Conservation (phyloP, 768 basidiomycete genomes). For the Galerina sulciceps region DNA sequence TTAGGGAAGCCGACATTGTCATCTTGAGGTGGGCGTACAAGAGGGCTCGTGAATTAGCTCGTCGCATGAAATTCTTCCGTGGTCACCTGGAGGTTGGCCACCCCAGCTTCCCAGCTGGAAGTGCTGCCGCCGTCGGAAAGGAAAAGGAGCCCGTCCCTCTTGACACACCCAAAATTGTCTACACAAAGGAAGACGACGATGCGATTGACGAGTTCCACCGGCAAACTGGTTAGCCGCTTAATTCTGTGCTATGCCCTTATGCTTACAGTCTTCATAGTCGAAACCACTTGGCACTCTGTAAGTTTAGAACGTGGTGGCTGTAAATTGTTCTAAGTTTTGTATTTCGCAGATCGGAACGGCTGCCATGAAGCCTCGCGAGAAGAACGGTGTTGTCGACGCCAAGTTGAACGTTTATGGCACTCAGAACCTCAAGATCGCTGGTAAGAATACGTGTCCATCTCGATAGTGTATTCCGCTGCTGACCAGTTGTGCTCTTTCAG, state of each 20-base stretch:
- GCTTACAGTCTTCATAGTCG: slow-evolving; percentile 28
- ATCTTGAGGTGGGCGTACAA: slow-evolving; percentile 56
- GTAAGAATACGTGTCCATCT: slow-evolving; percentile 11
- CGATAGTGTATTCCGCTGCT: not conserved
- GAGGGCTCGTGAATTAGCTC: slow-evolving; percentile 49
- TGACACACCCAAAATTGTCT: slow-evolving; percentile 36
- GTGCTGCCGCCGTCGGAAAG: slow-evolving; percentile 32
- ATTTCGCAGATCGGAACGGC: slow-evolving; percentile 26
- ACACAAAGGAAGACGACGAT: slow-evolving; percentile 41
- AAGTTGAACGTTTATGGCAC: slow-evolving; percentile 35
- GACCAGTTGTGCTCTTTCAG: slow-evolving; percentile 2
- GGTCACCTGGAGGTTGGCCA: slow-evolving; percentile 28
- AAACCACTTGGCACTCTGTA: slow-evolving; percentile 49
- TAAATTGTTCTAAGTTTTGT: not conserved
- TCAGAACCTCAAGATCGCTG: slow-evolving; percentile 31
- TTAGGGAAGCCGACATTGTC: slow-evolving; percentile 44
- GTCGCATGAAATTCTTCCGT: slow-evolving; percentile 50
- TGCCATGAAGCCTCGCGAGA: slow-evolving; percentile 32
- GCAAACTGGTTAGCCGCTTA: slow-evolving; percentile 29
- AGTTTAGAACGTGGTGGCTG: not conserved
- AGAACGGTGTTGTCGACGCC: slow-evolving; percentile 29
- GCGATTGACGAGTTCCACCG: slow-evolving; percentile 38
- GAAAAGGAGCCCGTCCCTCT: slow-evolving; percentile 32
- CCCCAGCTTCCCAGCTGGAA: slow-evolving; percentile 33
- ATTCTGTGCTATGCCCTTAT: not conserved